Percentiles rank a stretch among this genome's conserved stretches.
phyloP scores from a whole-genome alignment of 2,329 filamentous ascomycete species.

The Diatrype stigma region DNA sequence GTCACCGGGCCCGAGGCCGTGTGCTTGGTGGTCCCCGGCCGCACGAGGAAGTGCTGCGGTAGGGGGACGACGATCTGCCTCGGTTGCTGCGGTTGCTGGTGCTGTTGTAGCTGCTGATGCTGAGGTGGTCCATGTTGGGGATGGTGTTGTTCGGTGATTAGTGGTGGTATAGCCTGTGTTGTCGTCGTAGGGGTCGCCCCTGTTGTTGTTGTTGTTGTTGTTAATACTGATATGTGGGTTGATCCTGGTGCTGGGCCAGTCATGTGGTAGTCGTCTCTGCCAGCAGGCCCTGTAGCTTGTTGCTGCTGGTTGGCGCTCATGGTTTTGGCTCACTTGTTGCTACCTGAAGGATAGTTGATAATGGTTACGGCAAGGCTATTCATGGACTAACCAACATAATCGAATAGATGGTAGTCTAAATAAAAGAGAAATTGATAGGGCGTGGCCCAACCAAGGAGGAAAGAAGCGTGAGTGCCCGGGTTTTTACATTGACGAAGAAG shows the following conservation, averaged over 20 bases:
- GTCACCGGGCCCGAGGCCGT: conserved; percentile 21
- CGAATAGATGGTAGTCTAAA: no score
- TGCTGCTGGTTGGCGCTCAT: no score
- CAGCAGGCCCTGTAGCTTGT: no score
- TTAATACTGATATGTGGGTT: neutral
- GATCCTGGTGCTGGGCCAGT: neutral
- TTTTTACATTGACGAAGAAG: no score
- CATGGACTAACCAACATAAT: no score
- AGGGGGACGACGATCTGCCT: conserved; percentile 15
- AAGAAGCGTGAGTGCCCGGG: no score
- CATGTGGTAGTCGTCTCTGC: no score
- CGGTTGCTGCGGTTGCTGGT: neutral
- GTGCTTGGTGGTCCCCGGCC: conserved; percentile 30
- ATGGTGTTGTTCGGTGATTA: neutral
- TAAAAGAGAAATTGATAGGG: no score
- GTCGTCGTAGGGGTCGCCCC: neutral
- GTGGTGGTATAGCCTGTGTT: neutral
- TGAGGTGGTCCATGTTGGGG: neutral
- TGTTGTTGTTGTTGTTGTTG: neutral
- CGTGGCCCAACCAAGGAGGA: no score
- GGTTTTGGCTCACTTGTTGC: no score
- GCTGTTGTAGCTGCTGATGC: neutral
- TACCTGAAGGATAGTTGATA: no score
- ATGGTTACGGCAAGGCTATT: neutral
- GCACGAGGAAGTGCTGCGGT: conserved; percentile 40